phyloP scores from a whole-genome alignment of 2,329 filamentous ascomycete species.

The Plectosphaerella sp. region DNA sequence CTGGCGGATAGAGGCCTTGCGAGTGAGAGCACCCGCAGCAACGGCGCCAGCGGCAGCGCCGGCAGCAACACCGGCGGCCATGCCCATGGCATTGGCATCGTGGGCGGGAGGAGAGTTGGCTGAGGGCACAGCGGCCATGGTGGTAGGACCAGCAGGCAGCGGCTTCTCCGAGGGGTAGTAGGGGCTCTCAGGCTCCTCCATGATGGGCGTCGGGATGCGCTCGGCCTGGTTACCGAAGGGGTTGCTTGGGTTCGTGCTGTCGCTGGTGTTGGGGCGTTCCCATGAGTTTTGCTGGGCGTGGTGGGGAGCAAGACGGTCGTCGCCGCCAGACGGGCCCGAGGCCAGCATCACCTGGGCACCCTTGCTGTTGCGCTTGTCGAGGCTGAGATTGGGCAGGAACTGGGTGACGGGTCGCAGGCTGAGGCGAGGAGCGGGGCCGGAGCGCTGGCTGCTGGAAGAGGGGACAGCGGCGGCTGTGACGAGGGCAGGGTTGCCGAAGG shows the following conservation, averaged over 20 bases:
- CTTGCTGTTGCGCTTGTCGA: constrained; percentile 47
- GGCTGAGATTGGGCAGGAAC: constrained; percentile 65
- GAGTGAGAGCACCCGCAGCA: constrained; percentile 33
- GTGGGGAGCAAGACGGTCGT: constrained; percentile 18
- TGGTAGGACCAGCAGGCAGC: constrained; percentile 5
- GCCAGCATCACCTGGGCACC: constrained; percentile 35
- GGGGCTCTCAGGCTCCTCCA: constrained; percentile 30
- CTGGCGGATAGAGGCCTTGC: constrained; percentile 54
- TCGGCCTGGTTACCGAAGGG: constrained; percentile 66
- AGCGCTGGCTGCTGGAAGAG: constrained; percentile 27
- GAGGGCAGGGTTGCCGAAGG: constrained; percentile 23
- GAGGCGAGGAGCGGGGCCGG: constrained; percentile 62
- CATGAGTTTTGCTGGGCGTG: constrained; percentile 33
- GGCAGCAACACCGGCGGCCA: constrained; percentile 26
- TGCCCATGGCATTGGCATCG: constrained; percentile 18
- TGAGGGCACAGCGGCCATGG: constrained; percentile 20
- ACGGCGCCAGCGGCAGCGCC: constrained; percentile 27
- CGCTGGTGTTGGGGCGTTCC: constrained; percentile 42
- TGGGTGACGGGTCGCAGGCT: constrained; percentile 82
- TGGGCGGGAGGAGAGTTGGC: constrained; percentile 29
- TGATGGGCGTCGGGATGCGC: constrained; percentile 36
- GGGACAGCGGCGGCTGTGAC: constrained; percentile 4
- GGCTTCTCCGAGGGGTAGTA: constrained; percentile 26
- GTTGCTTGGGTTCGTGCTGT: constrained; percentile 54
- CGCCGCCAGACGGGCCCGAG: constrained; percentile 20